These are phyloP conservation scores for Phytophthora vignae DNA, from an alignment of 352 stramenopile genomes.

Conservation along the genomic window DNA sequence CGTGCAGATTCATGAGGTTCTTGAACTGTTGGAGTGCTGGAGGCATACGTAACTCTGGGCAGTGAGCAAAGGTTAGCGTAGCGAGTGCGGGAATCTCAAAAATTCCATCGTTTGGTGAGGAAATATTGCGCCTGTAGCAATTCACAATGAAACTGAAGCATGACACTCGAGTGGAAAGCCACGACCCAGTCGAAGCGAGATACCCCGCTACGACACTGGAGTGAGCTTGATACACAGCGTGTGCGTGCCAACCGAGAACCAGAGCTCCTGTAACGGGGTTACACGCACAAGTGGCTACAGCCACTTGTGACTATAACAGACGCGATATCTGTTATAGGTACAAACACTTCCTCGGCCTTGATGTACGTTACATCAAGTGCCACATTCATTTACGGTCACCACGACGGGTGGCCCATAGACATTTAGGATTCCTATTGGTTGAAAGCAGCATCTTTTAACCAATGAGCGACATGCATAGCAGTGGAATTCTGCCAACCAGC, in stretches of 20 bases:
- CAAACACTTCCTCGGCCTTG: too few relatives aligned
- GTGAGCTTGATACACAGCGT: not conserved
- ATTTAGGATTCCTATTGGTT: too few relatives aligned
- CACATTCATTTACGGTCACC: too few relatives aligned
- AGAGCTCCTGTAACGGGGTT: too few relatives aligned
- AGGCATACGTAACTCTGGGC: not conserved
- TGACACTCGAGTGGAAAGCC: not conserved
- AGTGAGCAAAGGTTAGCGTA: conserved; percentile 10
- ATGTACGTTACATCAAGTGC: too few relatives aligned
- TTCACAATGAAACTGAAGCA: not conserved
- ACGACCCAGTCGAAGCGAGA: not conserved
- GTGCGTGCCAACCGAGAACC: not conserved
- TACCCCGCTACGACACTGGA: not conserved
- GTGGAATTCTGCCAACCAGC: too few relatives aligned
- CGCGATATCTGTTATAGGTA: too few relatives aligned
- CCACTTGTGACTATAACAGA: too few relatives aligned
- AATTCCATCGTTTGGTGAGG: not conserved
- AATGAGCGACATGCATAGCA: too few relatives aligned
- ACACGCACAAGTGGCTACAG: too few relatives aligned
- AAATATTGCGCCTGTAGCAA: not conserved
- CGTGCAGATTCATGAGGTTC: conserved; percentile 3
- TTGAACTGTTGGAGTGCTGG: conserved; percentile 2
- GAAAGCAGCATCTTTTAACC: too few relatives aligned
- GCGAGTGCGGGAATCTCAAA: not conserved
- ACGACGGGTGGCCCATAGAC: too few relatives aligned